These are phyloP conservation scores for Tulasnella sp. DNA, from an alignment of 768 basidiomycete genomes.

Conservation along the genomic window DNA sequence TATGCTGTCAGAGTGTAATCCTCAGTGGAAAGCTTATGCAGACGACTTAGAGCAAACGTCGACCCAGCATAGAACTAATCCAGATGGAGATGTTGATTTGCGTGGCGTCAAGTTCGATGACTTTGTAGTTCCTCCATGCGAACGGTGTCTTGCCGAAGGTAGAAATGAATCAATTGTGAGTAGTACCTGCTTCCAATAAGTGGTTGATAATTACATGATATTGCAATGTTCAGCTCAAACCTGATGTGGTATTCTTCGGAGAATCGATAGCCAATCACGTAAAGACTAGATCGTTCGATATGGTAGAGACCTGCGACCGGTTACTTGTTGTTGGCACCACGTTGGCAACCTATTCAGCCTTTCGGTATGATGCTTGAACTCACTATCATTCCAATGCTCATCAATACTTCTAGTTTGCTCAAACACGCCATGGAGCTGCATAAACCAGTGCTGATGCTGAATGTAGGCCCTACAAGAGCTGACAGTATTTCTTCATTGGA, in stretches of 20 bases:
- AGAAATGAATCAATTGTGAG: slow-evolving; percentile 48
- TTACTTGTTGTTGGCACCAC: slow-evolving; percentile 80
- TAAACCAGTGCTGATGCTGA: slow-evolving; percentile 72
- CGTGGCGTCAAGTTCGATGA: slow-evolving; percentile 64
- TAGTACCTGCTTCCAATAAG: background rate
- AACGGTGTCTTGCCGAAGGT: slow-evolving; percentile 45
- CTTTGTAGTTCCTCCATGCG: slow-evolving; percentile 71
- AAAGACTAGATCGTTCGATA: slow-evolving; percentile 55
- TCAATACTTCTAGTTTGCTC: slow-evolving; percentile 40
- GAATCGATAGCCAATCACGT: slow-evolving; percentile 62
- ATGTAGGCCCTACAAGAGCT: slow-evolving; percentile 79
- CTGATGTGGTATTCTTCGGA: slow-evolving; percentile 78
- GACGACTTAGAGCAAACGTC: slow-evolving; percentile 50
- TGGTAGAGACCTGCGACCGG: slow-evolving; percentile 47
- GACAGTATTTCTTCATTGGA: slow-evolving; percentile 50
- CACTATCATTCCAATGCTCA: background rate
- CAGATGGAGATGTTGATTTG: slow-evolving; percentile 85
- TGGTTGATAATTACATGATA: background rate
- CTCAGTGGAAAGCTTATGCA: slow-evolving; percentile 58
- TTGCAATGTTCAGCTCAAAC: slow-evolving; percentile 44
- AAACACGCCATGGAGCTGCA: slow-evolving; percentile 61
- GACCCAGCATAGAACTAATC: slow-evolving; percentile 62
- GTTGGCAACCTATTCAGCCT: slow-evolving; percentile 87
- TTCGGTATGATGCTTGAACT: slow-evolving; percentile 38
- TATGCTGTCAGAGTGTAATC: slow-evolving; percentile 58